These are phyloP conservation scores for Colletotrichum graminicola DNA, from an alignment of 2,329 filamentous ascomycete species.

Conservation along the genomic window DNA sequence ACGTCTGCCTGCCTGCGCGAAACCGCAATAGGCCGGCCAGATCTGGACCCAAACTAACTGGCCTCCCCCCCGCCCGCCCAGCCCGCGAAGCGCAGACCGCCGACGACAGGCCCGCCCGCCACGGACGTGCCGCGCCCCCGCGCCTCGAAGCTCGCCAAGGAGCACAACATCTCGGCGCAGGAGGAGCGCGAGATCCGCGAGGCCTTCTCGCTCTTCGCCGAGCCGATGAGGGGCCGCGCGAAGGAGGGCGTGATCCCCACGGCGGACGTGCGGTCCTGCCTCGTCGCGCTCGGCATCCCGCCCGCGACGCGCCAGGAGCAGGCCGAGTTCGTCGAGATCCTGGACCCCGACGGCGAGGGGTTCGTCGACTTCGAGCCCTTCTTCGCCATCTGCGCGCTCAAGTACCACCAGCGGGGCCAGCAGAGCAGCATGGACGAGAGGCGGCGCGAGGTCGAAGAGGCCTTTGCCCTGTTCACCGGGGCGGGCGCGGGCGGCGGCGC, in stretches of 20 bases:
- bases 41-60: background rate
- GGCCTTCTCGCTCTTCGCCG: constrained; percentile 85
- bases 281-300: constrained; percentile 84
- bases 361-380: constrained; percentile 85
- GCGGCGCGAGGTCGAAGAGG: constrained; percentile 79
- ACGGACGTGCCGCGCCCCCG: constrained; percentile 59
- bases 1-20: background rate
- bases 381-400: constrained; percentile 88
- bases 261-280: constrained; percentile 76
- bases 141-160: constrained; percentile 90
- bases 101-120: constrained; percentile 45
- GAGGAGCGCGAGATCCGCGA: constrained; percentile 93
- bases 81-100: constrained; percentile 67
- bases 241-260: constrained; percentile 78
- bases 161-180: constrained; percentile 85
- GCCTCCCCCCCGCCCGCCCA: constrained; percentile 45
- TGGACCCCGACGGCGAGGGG: constrained; percentile 86
- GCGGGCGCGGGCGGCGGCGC: constrained; percentile 44
- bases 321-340: constrained; percentile 79
- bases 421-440: constrained; percentile 49
- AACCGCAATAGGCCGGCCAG: background rate
- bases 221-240: constrained; percentile 69
- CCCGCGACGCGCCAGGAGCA: constrained; percentile 75
- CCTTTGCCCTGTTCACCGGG: constrained; percentile 84
- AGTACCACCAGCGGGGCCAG: constrained; percentile 74